Conservation (phyloP, 495 filamentous ascomycete species). For the Massariosphaeria phaeospora region DNA sequence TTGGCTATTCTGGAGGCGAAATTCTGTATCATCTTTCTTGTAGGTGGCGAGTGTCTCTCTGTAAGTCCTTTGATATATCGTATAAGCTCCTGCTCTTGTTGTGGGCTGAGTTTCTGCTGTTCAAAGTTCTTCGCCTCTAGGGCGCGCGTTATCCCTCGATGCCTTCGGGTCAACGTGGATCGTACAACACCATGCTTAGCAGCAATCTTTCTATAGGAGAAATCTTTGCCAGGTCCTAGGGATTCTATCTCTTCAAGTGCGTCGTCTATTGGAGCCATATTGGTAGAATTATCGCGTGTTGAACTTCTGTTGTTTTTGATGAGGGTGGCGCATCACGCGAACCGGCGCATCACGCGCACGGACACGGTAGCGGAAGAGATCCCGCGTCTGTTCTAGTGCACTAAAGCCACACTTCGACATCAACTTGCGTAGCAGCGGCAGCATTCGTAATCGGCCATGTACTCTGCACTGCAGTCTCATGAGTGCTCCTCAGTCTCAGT, state of each 20-base stretch:
- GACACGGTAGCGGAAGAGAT: slow-evolving; percentile 8
- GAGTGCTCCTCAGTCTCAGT: neutral
- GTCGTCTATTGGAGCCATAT: neutral
- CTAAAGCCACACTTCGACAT: neutral
- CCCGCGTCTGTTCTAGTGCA: neutral
- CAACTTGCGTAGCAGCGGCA: neutral
- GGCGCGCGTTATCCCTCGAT: no score
- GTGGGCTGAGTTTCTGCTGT: no score
- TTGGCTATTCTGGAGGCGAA: no score
- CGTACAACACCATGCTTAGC: no score
- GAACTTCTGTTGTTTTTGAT: neutral
- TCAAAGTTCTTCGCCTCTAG: no score
- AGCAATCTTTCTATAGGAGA: no score
- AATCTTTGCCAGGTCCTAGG: neutral
- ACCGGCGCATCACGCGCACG: neutral
- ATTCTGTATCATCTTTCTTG: no score
- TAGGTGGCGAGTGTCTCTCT: no score
- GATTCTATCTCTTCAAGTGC: neutral
- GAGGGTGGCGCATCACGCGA: neutral
- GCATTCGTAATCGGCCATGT: neutral
- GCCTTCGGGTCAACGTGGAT: no score
- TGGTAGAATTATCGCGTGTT: neutral
- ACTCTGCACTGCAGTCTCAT: neutral
- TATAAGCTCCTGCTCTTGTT: no score
- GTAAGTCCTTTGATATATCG: no score